Evolutionary conservation across 805 yeast species (phyloP).

Genomic region (Candida montana): DNA sequence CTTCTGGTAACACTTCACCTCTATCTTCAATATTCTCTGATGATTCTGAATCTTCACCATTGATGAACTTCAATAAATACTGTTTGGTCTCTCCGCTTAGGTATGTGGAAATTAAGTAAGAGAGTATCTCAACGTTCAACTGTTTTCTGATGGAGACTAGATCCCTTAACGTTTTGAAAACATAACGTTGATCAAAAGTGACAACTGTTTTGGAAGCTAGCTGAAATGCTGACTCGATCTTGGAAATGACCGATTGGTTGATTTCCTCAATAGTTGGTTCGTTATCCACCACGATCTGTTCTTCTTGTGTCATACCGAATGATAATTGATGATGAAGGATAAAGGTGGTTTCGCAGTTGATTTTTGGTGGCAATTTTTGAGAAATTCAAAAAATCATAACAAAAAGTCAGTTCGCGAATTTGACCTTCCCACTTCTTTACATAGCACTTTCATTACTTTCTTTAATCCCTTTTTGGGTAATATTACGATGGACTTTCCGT

Average conservation of each 20-base stretch:
- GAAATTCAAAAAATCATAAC: too few relatives aligned
- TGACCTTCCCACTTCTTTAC: too few relatives aligned
- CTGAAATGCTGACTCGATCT: constrained; percentile 28
- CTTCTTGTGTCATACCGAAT: constrained; percentile 19
- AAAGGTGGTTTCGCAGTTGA: too few relatives aligned
- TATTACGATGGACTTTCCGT: too few relatives aligned
- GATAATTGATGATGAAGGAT: background rate
- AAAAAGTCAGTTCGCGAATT: too few relatives aligned
- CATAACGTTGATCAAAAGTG: constrained; percentile 79
- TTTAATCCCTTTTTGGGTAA: too few relatives aligned
- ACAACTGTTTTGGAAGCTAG: constrained; percentile 51
- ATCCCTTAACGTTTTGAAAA: constrained; percentile 81
- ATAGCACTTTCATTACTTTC: too few relatives aligned
- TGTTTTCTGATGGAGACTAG: constrained; percentile 68
- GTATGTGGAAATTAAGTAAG: constrained; percentile 53
- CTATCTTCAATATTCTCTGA: constrained; percentile 22
- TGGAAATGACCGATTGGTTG: constrained; percentile 28
- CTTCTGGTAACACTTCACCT: constrained; percentile 61
- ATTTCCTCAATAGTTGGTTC: constrained; percentile 26
- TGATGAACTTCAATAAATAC: constrained; percentile 37
- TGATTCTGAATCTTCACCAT: constrained; percentile 34
- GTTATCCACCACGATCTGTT: constrained; percentile 22
- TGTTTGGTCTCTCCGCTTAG: constrained; percentile 40
- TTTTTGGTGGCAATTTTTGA: background rate
- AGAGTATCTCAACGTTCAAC: constrained; percentile 49